Conservation (phyloP, 2,329 filamentous ascomycete genomes). For the Exutisphaerella laricina region DNA sequence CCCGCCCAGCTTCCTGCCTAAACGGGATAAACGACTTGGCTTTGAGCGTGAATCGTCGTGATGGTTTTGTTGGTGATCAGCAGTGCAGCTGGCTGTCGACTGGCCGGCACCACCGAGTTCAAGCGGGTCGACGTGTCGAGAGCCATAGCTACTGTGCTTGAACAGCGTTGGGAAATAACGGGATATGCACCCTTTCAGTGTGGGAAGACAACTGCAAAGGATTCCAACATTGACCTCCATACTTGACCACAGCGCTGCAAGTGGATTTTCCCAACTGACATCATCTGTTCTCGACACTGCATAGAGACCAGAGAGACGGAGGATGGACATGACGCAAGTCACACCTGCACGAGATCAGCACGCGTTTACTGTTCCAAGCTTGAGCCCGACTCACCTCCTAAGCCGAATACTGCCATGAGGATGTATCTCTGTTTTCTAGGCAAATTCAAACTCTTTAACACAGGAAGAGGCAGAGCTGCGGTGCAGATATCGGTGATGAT, state of each 20-base stretch:
- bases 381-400: slow-evolving; percentile 23
- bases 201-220: slow-evolving; percentile 27
- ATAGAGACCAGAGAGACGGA: slow-evolving; percentile 26
- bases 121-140: background rate
- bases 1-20: slow-evolving; percentile 5
- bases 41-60: slow-evolving; percentile 1
- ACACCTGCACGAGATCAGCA: slow-evolving; percentile 16
- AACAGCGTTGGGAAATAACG: slow-evolving; percentile 28
- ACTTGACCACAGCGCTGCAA: slow-evolving; percentile 24
- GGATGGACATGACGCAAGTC: slow-evolving; percentile 25
- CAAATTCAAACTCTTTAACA: slow-evolving; percentile 29
- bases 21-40: background rate
- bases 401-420: slow-evolving; percentile 32
- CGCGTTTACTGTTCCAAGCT: too few relatives aligned
- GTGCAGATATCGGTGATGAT: slow-evolving; percentile 33
- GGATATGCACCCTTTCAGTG: slow-evolving; percentile 25
- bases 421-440: slow-evolving; percentile 26
- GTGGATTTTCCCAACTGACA: slow-evolving; percentile 27
- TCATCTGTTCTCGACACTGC: slow-evolving; percentile 23
- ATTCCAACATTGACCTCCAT: slow-evolving; percentile 30
- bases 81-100: slow-evolving; percentile 13
- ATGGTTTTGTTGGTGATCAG: slow-evolving; percentile 2
- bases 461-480: slow-evolving; percentile 31
- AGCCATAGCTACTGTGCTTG: background rate
- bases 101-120: slow-evolving; percentile 3